Base-by-base conservation (phyloP, 169 alveolate species). In the Plasmodium cynomolgi region DNA sequence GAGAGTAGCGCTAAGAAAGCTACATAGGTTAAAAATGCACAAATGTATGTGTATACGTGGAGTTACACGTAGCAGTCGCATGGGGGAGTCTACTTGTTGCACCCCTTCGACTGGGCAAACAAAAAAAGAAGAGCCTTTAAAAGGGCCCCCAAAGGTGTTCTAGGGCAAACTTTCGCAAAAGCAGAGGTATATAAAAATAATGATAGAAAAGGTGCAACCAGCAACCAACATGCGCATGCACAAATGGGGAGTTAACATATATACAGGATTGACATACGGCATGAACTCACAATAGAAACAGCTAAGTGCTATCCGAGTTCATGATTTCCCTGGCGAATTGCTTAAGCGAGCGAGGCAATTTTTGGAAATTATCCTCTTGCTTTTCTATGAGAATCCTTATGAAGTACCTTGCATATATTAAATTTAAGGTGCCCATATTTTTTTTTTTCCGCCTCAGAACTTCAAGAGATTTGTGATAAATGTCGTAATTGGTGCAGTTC, bases 351-450 rank as follows among this genome's bases (percentile, higher is more conserved):
- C 92, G 83, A 71, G 95, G 95, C 17, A 91, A 83, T 72, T 83
- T 91, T 83, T 91, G 95, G 56, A 91, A 91, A 91, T 83, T 81
- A 11, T 47, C 77, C 83, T 91, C 95, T 54, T 91, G 95, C 44
- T 91, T 91, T 83, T 91, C 95, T 72, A 91, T 91, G 39, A 82
- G 83, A 73, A 91, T 81, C 62, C 95, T 91, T 33, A 91, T 68
- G 83, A 91, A 91, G 79, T 91, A 91, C 77, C 75, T 91, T 82
- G 95, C 95, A 82, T 91, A 91, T 82, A 91, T 91, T 83, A 91
- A 91, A 82, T 91, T 91, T 73, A 91, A 33, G 58, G 95, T 91
- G 17, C 75, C 73, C 92, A 91, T 91, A 71, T 91, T 4, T 58
- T 47, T 77, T 82, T 71, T 91, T 71, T 91, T 91, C 74, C 62